Percentiles rank a stretch among this genome's conserved stretches.
These are phyloP conservation scores for Serendipita vermifera DNA, from an alignment of 768 basidiomycete species.

Conservation along the genomic window DNA sequence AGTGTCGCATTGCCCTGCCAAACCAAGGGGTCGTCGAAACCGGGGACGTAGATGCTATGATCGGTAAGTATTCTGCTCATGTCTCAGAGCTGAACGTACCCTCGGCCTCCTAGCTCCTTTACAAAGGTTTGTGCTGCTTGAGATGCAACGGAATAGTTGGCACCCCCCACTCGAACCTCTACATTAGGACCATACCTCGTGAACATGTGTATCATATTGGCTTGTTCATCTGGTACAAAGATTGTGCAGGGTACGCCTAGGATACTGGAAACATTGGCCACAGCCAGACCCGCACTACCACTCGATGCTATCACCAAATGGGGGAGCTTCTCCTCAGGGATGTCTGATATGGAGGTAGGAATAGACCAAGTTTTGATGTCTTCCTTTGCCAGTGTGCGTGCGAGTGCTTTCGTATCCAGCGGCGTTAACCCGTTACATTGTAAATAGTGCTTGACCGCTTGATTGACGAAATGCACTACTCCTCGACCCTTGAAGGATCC, in stretches of 20 bases:
- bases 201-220: slow-evolving; percentile 19
- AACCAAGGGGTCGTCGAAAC: slow-evolving; percentile 49
- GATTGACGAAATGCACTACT: slow-evolving; percentile 46
- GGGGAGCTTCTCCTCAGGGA: neutral
- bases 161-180: slow-evolving; percentile 20
- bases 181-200: slow-evolving; percentile 24
- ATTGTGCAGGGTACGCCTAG: slow-evolving; percentile 51
- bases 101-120: neutral
- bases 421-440: no score
- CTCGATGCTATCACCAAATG: slow-evolving; percentile 62
- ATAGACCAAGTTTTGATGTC: neutral
- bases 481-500: slow-evolving; percentile 71
- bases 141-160: neutral
- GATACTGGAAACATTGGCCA: slow-evolving; percentile 45
- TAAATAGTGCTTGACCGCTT: slow-evolving; percentile 39
- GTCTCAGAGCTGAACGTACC: slow-evolving; percentile 25
- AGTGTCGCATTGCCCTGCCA: slow-evolving; percentile 75
- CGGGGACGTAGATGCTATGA: slow-evolving; percentile 49
- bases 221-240: slow-evolving; percentile 42
- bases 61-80: no score
- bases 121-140: neutral
- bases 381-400: no score
- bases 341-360: neutral
- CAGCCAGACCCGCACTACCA: slow-evolving; percentile 67
- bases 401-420: neutral